phyloP scores from a whole-genome alignment of 495 filamentous ascomycete species.

The Schizothecium vesticola region DNA sequence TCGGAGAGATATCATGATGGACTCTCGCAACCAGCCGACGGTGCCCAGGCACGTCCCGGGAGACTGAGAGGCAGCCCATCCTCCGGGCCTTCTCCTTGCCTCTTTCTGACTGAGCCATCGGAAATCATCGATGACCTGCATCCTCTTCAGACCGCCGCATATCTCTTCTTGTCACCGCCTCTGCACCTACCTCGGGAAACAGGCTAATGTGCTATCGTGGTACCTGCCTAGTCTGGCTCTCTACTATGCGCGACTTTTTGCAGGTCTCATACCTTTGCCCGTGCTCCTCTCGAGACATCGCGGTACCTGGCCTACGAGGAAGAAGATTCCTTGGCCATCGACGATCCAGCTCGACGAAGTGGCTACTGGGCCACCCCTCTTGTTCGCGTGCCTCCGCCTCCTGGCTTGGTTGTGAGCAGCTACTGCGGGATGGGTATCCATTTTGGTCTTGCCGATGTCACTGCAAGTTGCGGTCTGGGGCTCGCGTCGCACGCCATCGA shows the following conservation, averaged over 20 bases:
- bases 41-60: background rate
- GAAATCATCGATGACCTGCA: background rate
- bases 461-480: slow-evolving; percentile 24
- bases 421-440: slow-evolving; percentile 3
- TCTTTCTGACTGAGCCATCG: background rate
- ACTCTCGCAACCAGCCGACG: background rate
- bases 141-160: background rate
- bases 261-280: slow-evolving; percentile 1
- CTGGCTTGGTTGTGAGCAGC: background rate
- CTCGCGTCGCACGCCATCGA: slow-evolving; percentile 9
- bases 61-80: slow-evolving; percentile 3
- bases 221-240: background rate
- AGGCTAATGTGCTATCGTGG: slow-evolving; percentile 20
- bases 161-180: background rate
- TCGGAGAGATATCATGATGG: slow-evolving; percentile 13
- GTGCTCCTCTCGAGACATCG: background rate
- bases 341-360: slow-evolving; percentile 4
- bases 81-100: background rate
- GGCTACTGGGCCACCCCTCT: slow-evolving; percentile 4
- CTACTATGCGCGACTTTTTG: slow-evolving; percentile 25
- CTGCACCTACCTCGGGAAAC: slow-evolving; percentile 3
- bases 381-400: slow-evolving; percentile 3
- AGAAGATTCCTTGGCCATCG: slow-evolving; percentile 4
- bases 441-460: slow-evolving; percentile 8
- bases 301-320: background rate